Evolutionary conservation across 495 filamentous ascomycete genomes (phyloP), one percentile per base, ranked within the genome.

Genomic region (Trichocladium uniseriatum): DNA sequence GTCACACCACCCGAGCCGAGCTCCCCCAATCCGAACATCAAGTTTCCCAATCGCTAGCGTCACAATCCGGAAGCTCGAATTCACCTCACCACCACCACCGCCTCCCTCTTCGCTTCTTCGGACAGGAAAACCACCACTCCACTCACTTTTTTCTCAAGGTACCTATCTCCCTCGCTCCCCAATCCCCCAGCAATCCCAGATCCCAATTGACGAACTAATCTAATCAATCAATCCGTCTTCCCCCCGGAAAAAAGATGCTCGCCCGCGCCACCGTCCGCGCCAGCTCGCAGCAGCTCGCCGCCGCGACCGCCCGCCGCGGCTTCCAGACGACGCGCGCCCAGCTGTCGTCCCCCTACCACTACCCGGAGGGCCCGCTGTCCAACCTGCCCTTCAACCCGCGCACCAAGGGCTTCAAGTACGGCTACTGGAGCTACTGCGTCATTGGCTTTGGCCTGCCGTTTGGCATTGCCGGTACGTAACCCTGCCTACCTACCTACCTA

Each of bases 361-460:
- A 98, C 75, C 86, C 90, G 52, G 94, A 97, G 77, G 94, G 92
- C 45, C 92, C 94, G 60, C 81, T 82, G 64, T 82, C 78, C 75
- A 96, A 95, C 77, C 72, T 98, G 51, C 92, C 92, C 52, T 98
- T 98, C 82, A 94, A 98, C 77, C 82, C 94, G 56, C 72, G 84
- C 72, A 94, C 84, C 61, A 83, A 81, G 69, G 84, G 73, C 68
- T 98, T 98, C 69, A 78, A 71, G 51, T 38, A 86, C 55, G 77
- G 83, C 72, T 98, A 84, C 80, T 92, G 88, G 85, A 65, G 59
- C 20, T 94, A 85, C 76, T 80, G 79, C 77, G 78, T 73, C 66
- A 71, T 77, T 60, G 89, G 87, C 43, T 96, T 95, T 72, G 72
- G 78, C 61, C 52, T 77, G 55, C 90, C 90, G 48, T 90, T 95